Evolutionary conservation across 2,329 filamentous ascomycete species (phyloP).

Genomic region (Curvularia eragrostidis): DNA sequence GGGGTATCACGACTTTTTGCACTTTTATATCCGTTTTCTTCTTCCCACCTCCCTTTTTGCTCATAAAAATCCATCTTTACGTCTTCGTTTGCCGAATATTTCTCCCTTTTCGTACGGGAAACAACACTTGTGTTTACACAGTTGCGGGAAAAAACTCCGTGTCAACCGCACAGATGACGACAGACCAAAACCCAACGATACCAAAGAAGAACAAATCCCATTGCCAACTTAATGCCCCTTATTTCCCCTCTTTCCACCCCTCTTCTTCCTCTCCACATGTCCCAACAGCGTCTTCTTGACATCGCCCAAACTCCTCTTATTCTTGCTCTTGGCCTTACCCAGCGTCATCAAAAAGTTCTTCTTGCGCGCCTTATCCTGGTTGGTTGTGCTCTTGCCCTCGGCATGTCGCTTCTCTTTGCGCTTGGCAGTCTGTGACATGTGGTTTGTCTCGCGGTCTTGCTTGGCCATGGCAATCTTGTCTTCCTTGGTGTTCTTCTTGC

Average conservation of each 20-base stretch:
- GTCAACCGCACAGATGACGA: not conserved
- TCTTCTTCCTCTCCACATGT: constrained; percentile 83
- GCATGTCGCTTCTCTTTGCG: constrained; percentile 85
- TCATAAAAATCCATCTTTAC: too few species aligned
- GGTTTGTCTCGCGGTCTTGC: constrained; percentile 81
- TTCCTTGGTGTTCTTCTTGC: constrained; percentile 84
- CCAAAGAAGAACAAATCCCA: not conserved
- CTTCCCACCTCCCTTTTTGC: too few species aligned
- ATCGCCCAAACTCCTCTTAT: constrained; percentile 90
- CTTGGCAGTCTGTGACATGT: constrained; percentile 84
- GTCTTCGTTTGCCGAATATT: too few species aligned
- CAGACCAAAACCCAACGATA: not conserved
- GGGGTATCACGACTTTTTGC: too few species aligned
- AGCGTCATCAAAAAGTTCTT: constrained; percentile 99
- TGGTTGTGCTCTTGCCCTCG: constrained; percentile 94
- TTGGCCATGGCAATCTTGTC: constrained; percentile 84
- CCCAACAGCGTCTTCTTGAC: constrained; percentile 80
- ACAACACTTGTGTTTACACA: too few species aligned
- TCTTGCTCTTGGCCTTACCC: constrained; percentile 93
- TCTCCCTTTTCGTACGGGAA: too few species aligned
- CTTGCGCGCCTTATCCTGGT: constrained; percentile 93
- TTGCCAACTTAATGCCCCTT: constrained; percentile 33
- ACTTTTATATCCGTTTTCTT: too few species aligned
- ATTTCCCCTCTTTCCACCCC: constrained; percentile 83
- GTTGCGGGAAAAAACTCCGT: too few species aligned